These are phyloP conservation scores for Microbotryum scabiosae DNA, from an alignment of 1,284 basidiomycete species.

Conservation along the genomic window DNA sequence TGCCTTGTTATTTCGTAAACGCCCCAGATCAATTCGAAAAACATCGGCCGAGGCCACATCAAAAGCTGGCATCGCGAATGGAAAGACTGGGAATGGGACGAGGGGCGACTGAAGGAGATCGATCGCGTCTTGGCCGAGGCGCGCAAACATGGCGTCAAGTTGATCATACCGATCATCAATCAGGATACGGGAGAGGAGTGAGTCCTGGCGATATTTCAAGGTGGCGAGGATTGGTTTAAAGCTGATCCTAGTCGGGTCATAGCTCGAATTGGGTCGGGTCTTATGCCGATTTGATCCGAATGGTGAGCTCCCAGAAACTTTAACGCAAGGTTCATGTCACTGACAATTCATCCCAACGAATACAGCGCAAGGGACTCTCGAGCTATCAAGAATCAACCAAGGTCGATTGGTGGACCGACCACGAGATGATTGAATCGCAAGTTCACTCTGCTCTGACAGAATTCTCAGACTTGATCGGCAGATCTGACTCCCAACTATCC, in stretches of 20 bases:
- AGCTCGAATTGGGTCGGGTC: conserved; percentile 30
- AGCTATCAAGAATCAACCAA: conserved; percentile 18
- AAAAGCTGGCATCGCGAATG: conserved; percentile 31
- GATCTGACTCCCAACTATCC: background rate
- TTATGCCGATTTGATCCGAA: conserved; percentile 12
- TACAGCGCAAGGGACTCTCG: conserved; percentile 23
- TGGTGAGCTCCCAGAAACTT: conserved; percentile 13
- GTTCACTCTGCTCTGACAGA: background rate
- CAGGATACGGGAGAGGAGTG: conserved; percentile 31
- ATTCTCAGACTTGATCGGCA: no score
- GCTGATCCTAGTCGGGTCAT: background rate
- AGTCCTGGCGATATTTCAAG: no score
- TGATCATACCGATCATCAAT: conserved; percentile 34
- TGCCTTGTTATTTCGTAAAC: background rate
- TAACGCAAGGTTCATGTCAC: background rate
- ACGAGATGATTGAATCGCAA: conserved; percentile 28
- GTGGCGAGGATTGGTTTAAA: background rate
- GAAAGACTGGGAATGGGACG: conserved; percentile 36
- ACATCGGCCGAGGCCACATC: conserved; percentile 33
- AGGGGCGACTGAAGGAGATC: conserved; percentile 24
- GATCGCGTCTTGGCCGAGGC: conserved; percentile 31
- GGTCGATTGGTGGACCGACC: conserved; percentile 30
- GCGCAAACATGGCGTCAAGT: conserved; percentile 25
- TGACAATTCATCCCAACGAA: background rate
- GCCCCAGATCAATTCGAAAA: conserved; percentile 26